phyloP scores from a whole-genome alignment of 78 protist genomes.

The Dictyostelium purpureum region DNA sequence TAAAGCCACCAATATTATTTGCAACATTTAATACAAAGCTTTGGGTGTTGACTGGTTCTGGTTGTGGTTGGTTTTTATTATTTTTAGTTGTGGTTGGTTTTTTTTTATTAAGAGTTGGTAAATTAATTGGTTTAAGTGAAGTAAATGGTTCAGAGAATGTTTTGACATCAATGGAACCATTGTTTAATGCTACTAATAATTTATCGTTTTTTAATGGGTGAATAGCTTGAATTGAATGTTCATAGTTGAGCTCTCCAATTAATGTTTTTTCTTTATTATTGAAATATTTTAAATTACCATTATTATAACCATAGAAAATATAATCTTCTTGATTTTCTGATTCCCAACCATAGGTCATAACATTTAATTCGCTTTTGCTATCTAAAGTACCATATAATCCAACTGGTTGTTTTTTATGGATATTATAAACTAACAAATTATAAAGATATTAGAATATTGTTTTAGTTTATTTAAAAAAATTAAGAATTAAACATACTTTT shows the following conservation, averaged over 20 bases:
- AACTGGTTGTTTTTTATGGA: conserved; percentile 8
- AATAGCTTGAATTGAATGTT: neutral
- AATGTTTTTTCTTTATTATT: conserved; percentile 1
- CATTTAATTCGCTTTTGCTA: neutral
- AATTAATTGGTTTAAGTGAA: neutral
- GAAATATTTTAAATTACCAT: conserved; percentile 24
- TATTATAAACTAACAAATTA: conserved; percentile 21
- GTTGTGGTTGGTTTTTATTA: neutral
- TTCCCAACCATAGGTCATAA: conserved; percentile 45
- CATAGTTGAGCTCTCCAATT: neutral
- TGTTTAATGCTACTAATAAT: neutral
- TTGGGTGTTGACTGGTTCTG: neutral
- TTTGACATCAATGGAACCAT: conserved; percentile 23
- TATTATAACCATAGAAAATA: conserved; percentile 5
- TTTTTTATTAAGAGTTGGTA: neutral
- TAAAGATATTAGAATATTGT: neutral
- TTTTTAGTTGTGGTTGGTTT: neutral
- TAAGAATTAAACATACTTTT: conserved; percentile 4
- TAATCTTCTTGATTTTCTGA: conserved; percentile 15
- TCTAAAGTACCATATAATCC: conserved; percentile 4
- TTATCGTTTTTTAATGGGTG: conserved; percentile 1
- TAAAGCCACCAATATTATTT: neutral
- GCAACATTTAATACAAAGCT: neutral
- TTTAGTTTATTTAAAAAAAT: too few relatives aligned
- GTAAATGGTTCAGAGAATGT: neutral